phyloP scores from a whole-genome alignment of 805 yeast species.

The Candida sphagnicola region DNA sequence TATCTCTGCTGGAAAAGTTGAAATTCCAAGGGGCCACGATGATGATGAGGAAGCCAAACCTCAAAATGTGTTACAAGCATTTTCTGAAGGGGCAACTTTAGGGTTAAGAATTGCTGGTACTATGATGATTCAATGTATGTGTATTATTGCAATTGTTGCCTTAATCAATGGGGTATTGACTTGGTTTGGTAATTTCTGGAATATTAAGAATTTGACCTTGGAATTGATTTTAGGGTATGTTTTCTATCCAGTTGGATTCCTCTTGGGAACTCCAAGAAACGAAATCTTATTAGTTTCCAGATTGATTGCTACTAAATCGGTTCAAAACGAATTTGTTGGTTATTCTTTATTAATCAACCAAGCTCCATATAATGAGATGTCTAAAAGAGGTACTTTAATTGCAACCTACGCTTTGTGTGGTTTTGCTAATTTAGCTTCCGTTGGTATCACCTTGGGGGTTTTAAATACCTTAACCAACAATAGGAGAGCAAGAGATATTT shows the following conservation, averaged over 20 bases:
- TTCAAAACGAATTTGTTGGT: conserved; percentile 62
- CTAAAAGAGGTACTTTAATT: conserved; percentile 48
- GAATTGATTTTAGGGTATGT: conserved; percentile 56
- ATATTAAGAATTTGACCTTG: conserved; percentile 47
- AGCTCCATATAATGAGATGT: conserved; percentile 44
- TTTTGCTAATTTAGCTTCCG: conserved; percentile 57
- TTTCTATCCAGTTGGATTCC: conserved; percentile 57
- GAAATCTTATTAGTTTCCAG: conserved; percentile 49
- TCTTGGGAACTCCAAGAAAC: conserved; percentile 50
- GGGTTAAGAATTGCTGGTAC: conserved; percentile 56
- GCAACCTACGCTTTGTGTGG: conserved; percentile 64
- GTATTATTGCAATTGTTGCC: conserved; percentile 59
- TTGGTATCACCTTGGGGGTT: conserved; percentile 61
- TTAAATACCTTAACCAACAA: conserved; percentile 52
- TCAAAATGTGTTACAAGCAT: conserved; percentile 53
- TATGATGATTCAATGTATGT: conserved; percentile 53
- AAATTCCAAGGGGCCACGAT: conserved; percentile 40
- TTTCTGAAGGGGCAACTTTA: conserved; percentile 53
- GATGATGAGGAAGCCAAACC: conserved; percentile 35
- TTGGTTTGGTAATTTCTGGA: conserved; percentile 64
- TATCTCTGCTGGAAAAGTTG: conserved; percentile 44
- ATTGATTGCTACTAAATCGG: conserved; percentile 53
- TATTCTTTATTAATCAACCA: conserved; percentile 37
- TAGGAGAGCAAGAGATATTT: conserved; percentile 43
- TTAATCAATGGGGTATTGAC: conserved; percentile 51